Evolutionary conservation across 2,329 filamentous ascomycete genomes (phyloP).

Genomic region (Nigrospora oryzae): DNA sequence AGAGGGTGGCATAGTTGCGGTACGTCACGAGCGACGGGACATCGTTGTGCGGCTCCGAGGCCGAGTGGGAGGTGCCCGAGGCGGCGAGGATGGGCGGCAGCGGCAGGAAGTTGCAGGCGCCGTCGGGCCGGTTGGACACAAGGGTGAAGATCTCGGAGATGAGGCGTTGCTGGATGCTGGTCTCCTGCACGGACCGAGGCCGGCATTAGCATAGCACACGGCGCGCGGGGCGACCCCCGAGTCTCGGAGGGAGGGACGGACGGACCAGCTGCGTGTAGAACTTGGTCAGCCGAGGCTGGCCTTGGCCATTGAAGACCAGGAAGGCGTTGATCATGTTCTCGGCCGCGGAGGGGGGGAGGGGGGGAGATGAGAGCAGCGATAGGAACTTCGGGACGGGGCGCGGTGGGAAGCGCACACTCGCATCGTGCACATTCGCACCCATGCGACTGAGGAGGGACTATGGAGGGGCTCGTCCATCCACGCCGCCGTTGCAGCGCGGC

Average conservation of each 20-base stretch:
- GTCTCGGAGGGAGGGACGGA: too few relatives aligned
- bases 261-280: conserved; percentile 94
- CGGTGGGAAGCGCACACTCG: neutral
- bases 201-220: neutral
- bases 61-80: conserved; percentile 55
- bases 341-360: conserved; percentile 4
- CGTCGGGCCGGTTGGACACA: conserved; percentile 82
- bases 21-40: conserved; percentile 94
- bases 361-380: neutral
- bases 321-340: conserved; percentile 91
- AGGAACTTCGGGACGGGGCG: neutral
- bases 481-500: too few relatives aligned
- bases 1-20: conserved; percentile 94
- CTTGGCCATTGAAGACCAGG: conserved; percentile 96
- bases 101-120: conserved; percentile 95
- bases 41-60: conserved; percentile 68
- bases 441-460: too few relatives aligned
- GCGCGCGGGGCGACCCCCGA: neutral
- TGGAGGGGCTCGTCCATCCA: too few relatives aligned
- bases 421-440: too few relatives aligned
- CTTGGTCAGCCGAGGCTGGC: conserved; percentile 91
- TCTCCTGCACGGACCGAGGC: conserved; percentile 57
- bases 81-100: conserved; percentile 57
- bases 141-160: conserved; percentile 97
- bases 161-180: conserved; percentile 90